These are phyloP conservation scores for Leccinum variicolor DNA, from an alignment of 768 basidiomycete genomes.

Conservation along the genomic window DNA sequence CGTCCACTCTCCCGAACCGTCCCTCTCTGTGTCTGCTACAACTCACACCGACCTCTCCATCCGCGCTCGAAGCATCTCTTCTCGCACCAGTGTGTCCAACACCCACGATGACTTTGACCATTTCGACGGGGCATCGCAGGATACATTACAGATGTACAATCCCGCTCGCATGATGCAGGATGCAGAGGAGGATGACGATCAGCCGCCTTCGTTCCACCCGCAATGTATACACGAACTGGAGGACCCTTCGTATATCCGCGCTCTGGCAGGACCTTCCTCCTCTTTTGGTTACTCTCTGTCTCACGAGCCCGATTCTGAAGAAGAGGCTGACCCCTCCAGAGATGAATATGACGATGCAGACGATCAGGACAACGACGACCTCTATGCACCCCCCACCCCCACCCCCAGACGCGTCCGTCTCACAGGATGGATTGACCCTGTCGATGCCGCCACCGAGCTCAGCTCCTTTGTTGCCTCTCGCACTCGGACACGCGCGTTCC, in stretches of 20 bases:
- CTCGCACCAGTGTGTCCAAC: constrained; percentile 21
- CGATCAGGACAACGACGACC: constrained; percentile 14
- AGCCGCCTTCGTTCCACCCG: constrained; percentile 27
- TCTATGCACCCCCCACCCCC: constrained; percentile 17
- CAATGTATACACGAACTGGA: constrained; percentile 58
- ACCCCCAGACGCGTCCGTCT: constrained; percentile 40
- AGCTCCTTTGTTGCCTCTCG: constrained; percentile 43
- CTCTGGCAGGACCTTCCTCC: constrained; percentile 6
- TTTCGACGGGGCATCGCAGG: constrained; percentile 12
- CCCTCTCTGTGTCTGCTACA: constrained; percentile 34
- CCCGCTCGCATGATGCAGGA: constrained; percentile 28
- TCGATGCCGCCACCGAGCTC: constrained; percentile 52
- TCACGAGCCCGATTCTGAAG: background rate
- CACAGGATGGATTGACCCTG: constrained; percentile 51
- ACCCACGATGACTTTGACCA: constrained; percentile 6
- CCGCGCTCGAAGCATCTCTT: constrained; percentile 25
- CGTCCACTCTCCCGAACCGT: constrained; percentile 30
- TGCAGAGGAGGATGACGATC: constrained; percentile 27
- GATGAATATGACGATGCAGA: background rate
- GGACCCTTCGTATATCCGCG: constrained; percentile 29
- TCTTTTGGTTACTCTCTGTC: constrained; percentile 2
- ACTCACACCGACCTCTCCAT: constrained; percentile 33
- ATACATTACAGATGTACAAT: constrained; percentile 16
- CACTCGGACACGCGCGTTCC: background rate
- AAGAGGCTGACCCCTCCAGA: background rate